Evolutionary conservation across 2,329 filamentous ascomycete species (phyloP), one percentile per base, ranked within the genome.

Genomic region (Trichoderma gracile): DNA sequence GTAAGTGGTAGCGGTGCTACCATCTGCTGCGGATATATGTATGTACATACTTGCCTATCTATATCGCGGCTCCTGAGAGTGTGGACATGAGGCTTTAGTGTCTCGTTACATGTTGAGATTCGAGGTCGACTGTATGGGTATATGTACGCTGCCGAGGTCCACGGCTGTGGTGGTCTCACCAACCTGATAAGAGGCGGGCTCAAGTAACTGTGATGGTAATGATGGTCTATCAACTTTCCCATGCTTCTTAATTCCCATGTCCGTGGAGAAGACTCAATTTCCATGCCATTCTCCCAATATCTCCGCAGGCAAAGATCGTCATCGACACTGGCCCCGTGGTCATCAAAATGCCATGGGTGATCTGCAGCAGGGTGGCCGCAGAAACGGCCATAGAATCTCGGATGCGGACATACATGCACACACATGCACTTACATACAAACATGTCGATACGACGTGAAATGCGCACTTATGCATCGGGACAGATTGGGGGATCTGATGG

Each of bases 321-420:
- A 23, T 27, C 33, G 33, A 45, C 4, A 38, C 54, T 23, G 63
- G 42, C 63, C 63, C 55, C 63, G 63, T 65, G 63, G 49, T 55
- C 56, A 50, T 43, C 33, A 38, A 40, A 40, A 25, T 62, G 58
- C 49, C 58, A 62, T 54, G 58, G 42, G 55, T 42, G 63, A 65
- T 65, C 63, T 65, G 63, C 63, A 65, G 57, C 56, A 60, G 56
- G 63, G 63, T 61, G 50, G 63, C 21, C 43, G 43, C 63, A 47
- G 56, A 61, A 54, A 53, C 53, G 33, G 58, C 25, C 58, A 46
- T 62, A 10, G 33, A 38, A 38, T 38, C 33, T 38, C 33, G 33
- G 33, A 38, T 60, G 61, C 53, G 33, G 58, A 40, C 58, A 54
- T 62, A 9, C 30, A 5, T 30, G 8, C 8, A 8, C 9, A 30